phyloP scores from a whole-genome alignment of 345 rosid species.

The Reutealis trisperma region DNA sequence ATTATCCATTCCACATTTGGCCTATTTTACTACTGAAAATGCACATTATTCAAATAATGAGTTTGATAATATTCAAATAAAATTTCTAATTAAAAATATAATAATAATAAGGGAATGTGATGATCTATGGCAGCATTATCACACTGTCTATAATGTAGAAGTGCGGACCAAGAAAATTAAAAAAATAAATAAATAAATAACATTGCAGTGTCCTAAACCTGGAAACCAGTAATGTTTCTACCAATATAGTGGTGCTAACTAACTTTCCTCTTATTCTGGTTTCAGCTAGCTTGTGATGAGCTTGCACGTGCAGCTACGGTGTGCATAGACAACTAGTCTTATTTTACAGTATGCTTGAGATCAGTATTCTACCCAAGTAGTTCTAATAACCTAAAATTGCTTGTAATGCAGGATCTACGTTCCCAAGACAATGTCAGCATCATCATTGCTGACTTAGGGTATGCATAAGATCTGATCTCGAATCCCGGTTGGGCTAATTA shows the following conservation, averaged over 20 bases:
- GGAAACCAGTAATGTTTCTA: background rate
- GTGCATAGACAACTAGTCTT: conserved; percentile 17
- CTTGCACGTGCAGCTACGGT: conserved; percentile 82
- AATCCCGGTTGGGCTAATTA: no score
- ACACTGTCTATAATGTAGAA: no score
- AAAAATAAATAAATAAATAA: no score
- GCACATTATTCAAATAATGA: no score
- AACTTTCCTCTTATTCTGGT: conserved; percentile 24
- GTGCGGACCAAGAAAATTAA: no score
- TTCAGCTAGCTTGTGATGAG: conserved; percentile 85
- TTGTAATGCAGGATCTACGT: conserved; percentile 58
- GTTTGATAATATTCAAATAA: no score
- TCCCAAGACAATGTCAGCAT: conserved; percentile 83
- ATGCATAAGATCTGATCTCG: conserved; percentile 14
- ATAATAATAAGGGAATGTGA: no score
- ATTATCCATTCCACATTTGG: background rate
- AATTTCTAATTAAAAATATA: no score
- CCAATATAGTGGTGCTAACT: background rate
- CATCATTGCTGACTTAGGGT: conserved; percentile 87
- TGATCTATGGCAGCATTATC: no score
- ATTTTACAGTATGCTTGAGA: background rate
- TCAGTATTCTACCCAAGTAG: background rate
- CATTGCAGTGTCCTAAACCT: background rate
- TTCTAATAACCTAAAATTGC: conserved; percentile 18
- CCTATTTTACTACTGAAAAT: no score